Percentiles rank a stretch among this genome's conserved stretches.
Conservation (phyloP, 2,329 filamentous ascomycete species). For the Aspergillus thermomutatus region DNA sequence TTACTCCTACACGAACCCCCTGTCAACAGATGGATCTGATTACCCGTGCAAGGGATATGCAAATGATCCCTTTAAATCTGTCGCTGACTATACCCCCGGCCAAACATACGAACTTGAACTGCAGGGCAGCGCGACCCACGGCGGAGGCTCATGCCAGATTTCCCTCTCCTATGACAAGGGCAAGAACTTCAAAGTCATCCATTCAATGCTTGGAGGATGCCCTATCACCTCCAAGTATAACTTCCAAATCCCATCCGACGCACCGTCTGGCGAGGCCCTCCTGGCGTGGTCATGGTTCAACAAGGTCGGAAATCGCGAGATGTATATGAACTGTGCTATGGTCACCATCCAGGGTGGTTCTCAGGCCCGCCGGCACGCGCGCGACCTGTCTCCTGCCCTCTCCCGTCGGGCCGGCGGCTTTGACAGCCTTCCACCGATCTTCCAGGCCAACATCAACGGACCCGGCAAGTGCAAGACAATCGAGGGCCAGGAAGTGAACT, state of each 20-base stretch:
- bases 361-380: conserved; percentile 9
- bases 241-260: conserved; percentile 65
- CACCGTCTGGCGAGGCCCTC: conserved; percentile 59
- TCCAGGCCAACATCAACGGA: conserved; percentile 65
- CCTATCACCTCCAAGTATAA: conserved; percentile 53
- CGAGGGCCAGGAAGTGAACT: conserved; percentile 58
- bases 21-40: conserved; percentile 57
- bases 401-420: conserved; percentile 37
- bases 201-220: conserved; percentile 60
- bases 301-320: conserved; percentile 71
- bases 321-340: conserved; percentile 82
- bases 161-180: conserved; percentile 72
- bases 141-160: conserved; percentile 73
- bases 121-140: conserved; percentile 60
- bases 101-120: conserved; percentile 62
- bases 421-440: conserved; percentile 61
- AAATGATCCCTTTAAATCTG: conserved; percentile 49
- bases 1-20: conserved; percentile 69
- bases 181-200: conserved; percentile 65
- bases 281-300: conserved; percentile 80
- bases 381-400: conserved; percentile 5
- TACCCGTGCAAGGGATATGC: conserved; percentile 75
- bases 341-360: conserved; percentile 54
- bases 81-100: conserved; percentile 62
- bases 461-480: conserved; percentile 53